A percentile compares a stretch with the other conserved stretches of the same genome.
Evolutionary conservation across 1,284 basidiomycete genomes (phyloP).

Genomic region (Sutorius eximius): DNA sequence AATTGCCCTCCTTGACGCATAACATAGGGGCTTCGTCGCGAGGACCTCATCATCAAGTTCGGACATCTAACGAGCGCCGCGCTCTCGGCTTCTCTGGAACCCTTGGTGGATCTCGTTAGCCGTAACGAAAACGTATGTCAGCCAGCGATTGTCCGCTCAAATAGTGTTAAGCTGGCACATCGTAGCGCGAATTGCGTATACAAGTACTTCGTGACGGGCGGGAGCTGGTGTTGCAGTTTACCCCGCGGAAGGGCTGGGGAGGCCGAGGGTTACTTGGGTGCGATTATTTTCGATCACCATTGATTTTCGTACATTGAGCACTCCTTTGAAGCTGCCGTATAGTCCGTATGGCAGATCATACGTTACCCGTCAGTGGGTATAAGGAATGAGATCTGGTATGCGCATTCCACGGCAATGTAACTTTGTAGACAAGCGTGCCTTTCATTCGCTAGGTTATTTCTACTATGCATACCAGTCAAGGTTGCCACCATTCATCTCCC

Average conservation of each 20-base stretch:
- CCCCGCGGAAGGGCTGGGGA: constrained; percentile 64
- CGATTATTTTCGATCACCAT: constrained; percentile 25
- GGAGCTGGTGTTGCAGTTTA: constrained; percentile 46
- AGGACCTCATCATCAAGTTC: constrained; percentile 76
- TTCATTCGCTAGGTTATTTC: neutral
- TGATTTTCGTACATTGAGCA: neutral
- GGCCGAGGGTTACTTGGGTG: constrained; percentile 83
- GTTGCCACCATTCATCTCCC: constrained; percentile 7
- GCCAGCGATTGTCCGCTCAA: neutral
- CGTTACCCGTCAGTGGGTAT: neutral
- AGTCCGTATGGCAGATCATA: constrained; percentile 46
- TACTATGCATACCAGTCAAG: neutral
- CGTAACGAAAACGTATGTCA: constrained; percentile 70
- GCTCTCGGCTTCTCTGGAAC: constrained; percentile 59
- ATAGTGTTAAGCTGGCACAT: constrained; percentile 17
- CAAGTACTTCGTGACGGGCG: constrained; percentile 41
- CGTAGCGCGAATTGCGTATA: constrained; percentile 50
- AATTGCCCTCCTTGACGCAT: neutral
- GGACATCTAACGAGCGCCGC: constrained; percentile 57
- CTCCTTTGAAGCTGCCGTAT: constrained; percentile 64
- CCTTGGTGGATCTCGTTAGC: constrained; percentile 69
- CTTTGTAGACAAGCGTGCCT: neutral
- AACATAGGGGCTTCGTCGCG: constrained; percentile 63
- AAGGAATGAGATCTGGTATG: neutral
- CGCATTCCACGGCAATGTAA: neutral